Base-by-base conservation (phyloP, 805 yeast genomes). In the Ogataea pini region DNA sequence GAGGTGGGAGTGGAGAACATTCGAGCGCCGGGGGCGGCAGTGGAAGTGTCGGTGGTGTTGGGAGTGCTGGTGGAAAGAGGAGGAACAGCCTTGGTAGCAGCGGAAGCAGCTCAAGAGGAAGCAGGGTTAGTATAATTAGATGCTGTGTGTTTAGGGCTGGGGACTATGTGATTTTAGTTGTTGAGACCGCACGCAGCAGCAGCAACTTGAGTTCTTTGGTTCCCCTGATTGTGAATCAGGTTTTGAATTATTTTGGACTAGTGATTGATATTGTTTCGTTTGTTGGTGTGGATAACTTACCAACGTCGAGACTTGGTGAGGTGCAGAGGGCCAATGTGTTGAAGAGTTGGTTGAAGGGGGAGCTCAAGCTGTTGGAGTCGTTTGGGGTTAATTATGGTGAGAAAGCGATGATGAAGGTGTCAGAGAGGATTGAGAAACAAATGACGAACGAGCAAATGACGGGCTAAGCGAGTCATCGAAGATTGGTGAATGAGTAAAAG, bases 251-350 rank as follows among this genome's bases (percentile, higher is more conserved):
- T 51, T 97, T 91, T 64, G 94, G 89, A 54, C 70, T 94, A 48
- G 77, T 89, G 8, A 72, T 90, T 17, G 97, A 95, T 64, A 78
- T 92, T 36, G 86, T 94, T 31, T 85, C 89, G 0, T 94, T 92
- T 68, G 80, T 87, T 37, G 79, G 78, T 43, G 73, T 73, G 40
- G 84, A 80, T 3, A 76, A 75, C 12, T 79, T 83, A 56, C 91
- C 90, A 2, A 70, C 79, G 41, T 86, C 94, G 22, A 68, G 95
- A 55, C 65, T 90, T 50, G 89, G 85, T 1, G 80, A 84, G 34
- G 84, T 84, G 54, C 96, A 89, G 68, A 73, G 98, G 47, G 84
- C 85, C 2, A 75, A 79, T 44, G 77, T 89, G 17, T 72, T 91
- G 52, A 65, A 71, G 32, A 61, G 65, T 20, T 86, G 87, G 82